Evolutionary conservation across 768 basidiomycete genomes (phyloP).

Genomic region (Pleurotus ostreatus): DNA sequence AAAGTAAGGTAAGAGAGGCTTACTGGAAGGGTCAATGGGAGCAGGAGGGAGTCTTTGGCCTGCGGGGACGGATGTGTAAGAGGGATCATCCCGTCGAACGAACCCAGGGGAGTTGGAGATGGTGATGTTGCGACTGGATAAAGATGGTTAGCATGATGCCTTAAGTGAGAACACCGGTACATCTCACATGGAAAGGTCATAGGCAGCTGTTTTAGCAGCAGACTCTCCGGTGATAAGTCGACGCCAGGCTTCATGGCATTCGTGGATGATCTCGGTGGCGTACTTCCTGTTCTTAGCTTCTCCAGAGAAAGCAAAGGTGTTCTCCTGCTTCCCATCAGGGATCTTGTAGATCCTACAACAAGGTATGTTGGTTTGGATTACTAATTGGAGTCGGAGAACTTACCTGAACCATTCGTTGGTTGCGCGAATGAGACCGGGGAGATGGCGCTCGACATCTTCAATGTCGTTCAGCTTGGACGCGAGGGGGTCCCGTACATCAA

Average conservation of each 20-base stretch:
- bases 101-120: constrained; percentile 71
- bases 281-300: constrained; percentile 99
- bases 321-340: constrained; percentile 94
- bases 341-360: constrained; percentile 84
- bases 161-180: too few relatives aligned
- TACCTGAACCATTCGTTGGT: constrained; percentile 99
- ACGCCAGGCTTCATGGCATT: constrained; percentile 98
- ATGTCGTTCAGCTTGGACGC: constrained; percentile 97
- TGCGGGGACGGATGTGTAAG: constrained; percentile 62
- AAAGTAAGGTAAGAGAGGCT: constrained; percentile 22
- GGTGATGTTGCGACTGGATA: constrained; percentile 73
- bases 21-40: constrained; percentile 88
- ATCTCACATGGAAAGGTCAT: constrained; percentile 82
- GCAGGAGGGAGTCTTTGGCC: constrained; percentile 84
- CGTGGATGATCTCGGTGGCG: constrained; percentile 97
- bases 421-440: constrained; percentile 93
- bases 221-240: constrained; percentile 81
- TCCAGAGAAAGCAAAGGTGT: constrained; percentile 98
- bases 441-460: constrained; percentile 97
- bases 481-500: constrained; percentile 93
- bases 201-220: constrained; percentile 64
- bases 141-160: neutral
- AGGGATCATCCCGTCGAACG: constrained; percentile 54
- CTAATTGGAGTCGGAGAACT: constrained; percentile 7
- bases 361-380: neutral